Base-by-base conservation (phyloP, 441 rosid species). In the Syzygium syzygioides region DNA sequence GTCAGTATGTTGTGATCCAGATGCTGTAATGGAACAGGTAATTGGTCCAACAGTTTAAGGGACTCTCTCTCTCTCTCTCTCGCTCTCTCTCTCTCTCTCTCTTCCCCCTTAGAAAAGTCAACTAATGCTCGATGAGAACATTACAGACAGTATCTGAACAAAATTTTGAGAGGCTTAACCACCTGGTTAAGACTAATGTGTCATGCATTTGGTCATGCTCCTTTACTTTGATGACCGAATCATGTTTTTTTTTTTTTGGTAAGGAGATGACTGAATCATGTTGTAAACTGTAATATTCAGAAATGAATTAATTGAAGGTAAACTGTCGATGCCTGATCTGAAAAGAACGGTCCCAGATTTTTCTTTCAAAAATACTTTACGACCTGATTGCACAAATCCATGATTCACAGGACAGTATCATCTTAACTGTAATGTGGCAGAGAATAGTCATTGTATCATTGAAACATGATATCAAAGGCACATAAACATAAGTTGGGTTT, bases 401-500 rank as follows among this genome's bases (percentile, higher is more conserved):
- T 76, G 83, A 76, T 76, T 19, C 15, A 41, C n/a, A 12, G 53
- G n/a, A 23, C 83, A 76, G 83, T 23, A 23, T 76, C 83, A 76
- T 76, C 83, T 71, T 37, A 76, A 41, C 68, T 60, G 68, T 28
- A 32, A 28, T 28, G 64, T 4, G 32, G 68, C 7, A 32, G 68
- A 60, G 68, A 28, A 60, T 18, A 60, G 68, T 60, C 32, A 60
- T 13, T 60, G 32, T 60, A 60, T 28, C 32, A 28, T 41, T 41
- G 83, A 76, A 76, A 76, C 83, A 76, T 76, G 83, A 41, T 76
- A 41, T 76, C 83, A n/a, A 60, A 90, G 86, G 76, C 59, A 88
- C 86, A 89, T 10, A 83, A 62, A 41, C 86, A 66, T 57, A 85
- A 90, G 87, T 37, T 87, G 53, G 86, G 50, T 37, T 34, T 26